phyloP scores from a whole-genome alignment of 768 basidiomycete species.

The Boletus bicolor region DNA sequence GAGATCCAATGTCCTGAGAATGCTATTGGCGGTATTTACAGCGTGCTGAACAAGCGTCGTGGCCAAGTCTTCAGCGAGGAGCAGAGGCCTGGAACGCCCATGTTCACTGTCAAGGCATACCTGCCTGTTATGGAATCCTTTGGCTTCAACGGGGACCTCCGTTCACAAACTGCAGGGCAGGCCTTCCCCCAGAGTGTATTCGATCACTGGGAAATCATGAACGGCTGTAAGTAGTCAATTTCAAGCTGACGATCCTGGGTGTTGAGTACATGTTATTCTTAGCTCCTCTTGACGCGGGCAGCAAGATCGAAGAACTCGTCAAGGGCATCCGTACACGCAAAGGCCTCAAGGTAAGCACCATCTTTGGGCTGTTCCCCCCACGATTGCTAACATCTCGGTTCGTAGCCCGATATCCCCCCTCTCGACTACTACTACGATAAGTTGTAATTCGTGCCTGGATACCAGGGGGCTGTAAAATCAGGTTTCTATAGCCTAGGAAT shows the following conservation, averaged over 20 bases:
- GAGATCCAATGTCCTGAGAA: constrained; percentile 98
- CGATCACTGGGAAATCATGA: constrained; percentile 90
- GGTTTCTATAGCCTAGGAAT: constrained; percentile 3
- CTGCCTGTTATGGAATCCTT: constrained; percentile 90
- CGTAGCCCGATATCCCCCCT: constrained; percentile 79
- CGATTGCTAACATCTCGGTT: constrained; percentile 12
- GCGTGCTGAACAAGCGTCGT: constrained; percentile 90
- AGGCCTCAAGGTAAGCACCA: constrained; percentile 76
- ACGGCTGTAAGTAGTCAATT: constrained; percentile 56
- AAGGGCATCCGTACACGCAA: constrained; percentile 83
- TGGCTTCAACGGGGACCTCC: constrained; percentile 96
- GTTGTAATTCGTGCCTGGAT: constrained; percentile 44
- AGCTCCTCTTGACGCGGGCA: constrained; percentile 84
- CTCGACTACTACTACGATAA: constrained; percentile 95
- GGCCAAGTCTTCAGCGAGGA: constrained; percentile 98
- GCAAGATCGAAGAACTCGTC: constrained; percentile 86
- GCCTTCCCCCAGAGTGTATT: constrained; percentile 97
- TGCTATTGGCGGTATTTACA: constrained; percentile 98
- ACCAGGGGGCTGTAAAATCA: constrained; percentile 4
- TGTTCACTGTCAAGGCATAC: constrained; percentile 99
- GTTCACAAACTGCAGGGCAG: constrained; percentile 90
- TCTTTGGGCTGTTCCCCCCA: background rate
- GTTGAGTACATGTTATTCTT: constrained; percentile 6
- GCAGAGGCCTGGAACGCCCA: constrained; percentile 94
- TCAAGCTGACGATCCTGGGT: background rate